Evolutionary conservation across 257 asterid genomes (phyloP).

Genomic region (Parsonsia alboflavescens): DNA sequence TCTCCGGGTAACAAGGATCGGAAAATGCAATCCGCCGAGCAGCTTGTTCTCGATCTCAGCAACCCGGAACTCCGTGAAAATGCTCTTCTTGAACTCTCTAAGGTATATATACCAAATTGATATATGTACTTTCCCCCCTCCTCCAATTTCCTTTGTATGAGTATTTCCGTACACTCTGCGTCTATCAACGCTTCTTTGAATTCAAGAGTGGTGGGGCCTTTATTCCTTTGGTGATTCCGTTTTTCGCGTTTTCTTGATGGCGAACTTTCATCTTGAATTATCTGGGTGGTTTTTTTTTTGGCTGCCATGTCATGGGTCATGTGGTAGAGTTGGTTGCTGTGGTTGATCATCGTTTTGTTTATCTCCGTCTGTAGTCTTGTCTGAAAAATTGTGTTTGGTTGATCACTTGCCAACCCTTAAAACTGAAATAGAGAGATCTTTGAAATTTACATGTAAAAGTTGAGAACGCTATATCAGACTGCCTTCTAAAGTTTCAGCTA

Average conservation of each 20-base stretch:
- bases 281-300: background rate
- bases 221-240: background rate
- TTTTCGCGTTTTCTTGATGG: background rate
- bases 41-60: constrained; percentile 83
- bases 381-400: background rate
- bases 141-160: too few relatives aligned
- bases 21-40: constrained; percentile 77
- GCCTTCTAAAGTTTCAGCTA: background rate
- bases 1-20: constrained; percentile 44
- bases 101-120: constrained; percentile 34
- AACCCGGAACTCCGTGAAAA: constrained; percentile 85
- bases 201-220: background rate
- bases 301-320: background rate
- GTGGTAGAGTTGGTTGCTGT: background rate
- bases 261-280: background rate
- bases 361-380: background rate
- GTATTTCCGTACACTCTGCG: too few relatives aligned
- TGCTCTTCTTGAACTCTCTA: constrained; percentile 89
- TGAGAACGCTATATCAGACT: background rate
- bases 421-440: background rate
- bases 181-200: background rate
- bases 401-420: background rate
- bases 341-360: background rate
- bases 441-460: background rate
- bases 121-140: background rate